These are phyloP conservation scores for Rehmannia glutinosa DNA, from an alignment of 257 asterid genomes.

Conservation along the genomic window DNA sequence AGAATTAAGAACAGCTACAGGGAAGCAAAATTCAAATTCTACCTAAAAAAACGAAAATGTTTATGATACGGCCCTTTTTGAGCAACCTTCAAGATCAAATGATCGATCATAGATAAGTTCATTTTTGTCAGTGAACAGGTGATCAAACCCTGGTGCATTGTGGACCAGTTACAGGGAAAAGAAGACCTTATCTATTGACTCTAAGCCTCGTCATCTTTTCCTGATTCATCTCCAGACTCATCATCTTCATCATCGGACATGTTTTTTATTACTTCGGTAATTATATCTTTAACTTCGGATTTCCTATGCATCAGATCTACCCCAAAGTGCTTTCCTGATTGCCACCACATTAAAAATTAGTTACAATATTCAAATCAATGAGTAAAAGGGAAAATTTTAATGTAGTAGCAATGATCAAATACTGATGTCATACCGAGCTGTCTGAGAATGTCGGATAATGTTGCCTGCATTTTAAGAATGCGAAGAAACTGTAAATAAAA, in stretches of 20 bases:
- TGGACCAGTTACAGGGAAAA: neutral
- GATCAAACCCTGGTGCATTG: neutral
- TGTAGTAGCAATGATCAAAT: neutral
- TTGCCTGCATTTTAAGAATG: slow-evolving; percentile 57
- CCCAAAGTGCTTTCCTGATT: slow-evolving; percentile 58
- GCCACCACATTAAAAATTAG: neutral
- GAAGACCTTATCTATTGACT: neutral
- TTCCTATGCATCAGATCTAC: slow-evolving; percentile 66
- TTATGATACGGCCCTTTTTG: slow-evolving; percentile 8
- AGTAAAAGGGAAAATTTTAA: neutral
- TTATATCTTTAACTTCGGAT: slow-evolving; percentile 71
- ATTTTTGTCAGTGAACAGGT: neutral
- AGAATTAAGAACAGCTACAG: slow-evolving; percentile 19
- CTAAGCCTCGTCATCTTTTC: slow-evolving; percentile 40
- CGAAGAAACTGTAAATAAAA: slow-evolving; percentile 13
- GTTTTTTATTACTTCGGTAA: slow-evolving; percentile 76
- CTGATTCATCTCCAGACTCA: slow-evolving; percentile 39
- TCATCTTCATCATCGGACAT: slow-evolving; percentile 88
- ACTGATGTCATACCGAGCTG: slow-evolving; percentile 62
- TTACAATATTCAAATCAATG: slow-evolving; percentile 15
- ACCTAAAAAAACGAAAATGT: slow-evolving; percentile 13
- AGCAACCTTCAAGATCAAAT: slow-evolving; percentile 8
- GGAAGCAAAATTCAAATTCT: slow-evolving; percentile 3
- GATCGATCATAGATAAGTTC: neutral
- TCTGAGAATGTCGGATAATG: slow-evolving; percentile 78